Percentiles rank a stretch among this genome's conserved stretches.
Conservation (phyloP, 2,329 filamentous ascomycete genomes). For the Fonsecaea monophora region DNA sequence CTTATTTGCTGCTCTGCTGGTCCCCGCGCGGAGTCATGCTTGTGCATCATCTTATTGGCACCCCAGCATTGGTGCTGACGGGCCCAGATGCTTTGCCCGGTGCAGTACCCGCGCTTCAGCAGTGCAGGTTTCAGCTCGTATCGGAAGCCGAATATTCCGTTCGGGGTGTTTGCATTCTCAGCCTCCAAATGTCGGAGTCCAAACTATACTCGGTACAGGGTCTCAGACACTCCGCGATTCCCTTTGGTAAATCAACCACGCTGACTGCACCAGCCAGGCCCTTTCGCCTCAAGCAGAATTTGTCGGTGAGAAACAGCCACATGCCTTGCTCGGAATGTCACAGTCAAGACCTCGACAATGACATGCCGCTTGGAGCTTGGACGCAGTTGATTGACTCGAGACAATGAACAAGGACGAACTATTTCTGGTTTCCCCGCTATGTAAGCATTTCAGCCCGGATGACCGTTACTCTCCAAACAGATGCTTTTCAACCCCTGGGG, state of each 20-base stretch:
- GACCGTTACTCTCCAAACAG: background rate
- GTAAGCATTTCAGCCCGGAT: slow-evolving; percentile 2
- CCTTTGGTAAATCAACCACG: background rate
- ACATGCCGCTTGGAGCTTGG: background rate
- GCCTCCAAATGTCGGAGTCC: slow-evolving; percentile 12
- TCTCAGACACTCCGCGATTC: background rate
- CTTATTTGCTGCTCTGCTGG: slow-evolving; percentile 14
- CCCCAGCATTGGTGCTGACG: slow-evolving; percentile 15
- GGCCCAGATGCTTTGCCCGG: background rate
- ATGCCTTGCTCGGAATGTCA: background rate
- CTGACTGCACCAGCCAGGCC: background rate
- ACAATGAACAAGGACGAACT: background rate
- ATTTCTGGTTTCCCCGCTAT: slow-evolving; percentile 6
- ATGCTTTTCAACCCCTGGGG: background rate
- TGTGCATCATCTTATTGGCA: slow-evolving; percentile 9
- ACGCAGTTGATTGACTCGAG: background rate
- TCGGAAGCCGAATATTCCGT: slow-evolving; percentile 17
- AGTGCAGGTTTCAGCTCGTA: slow-evolving; percentile 16
- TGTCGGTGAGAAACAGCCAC: background rate
- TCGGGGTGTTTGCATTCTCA: slow-evolving; percentile 5
- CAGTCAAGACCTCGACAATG: background rate
- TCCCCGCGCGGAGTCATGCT: slow-evolving; percentile 3
- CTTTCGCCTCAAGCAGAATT: background rate
- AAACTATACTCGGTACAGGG: background rate
- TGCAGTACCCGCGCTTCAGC: background rate